Conservation (phyloP, 192 early-diverging fungal genomes). For the Allomyces arbusculus region DNA sequence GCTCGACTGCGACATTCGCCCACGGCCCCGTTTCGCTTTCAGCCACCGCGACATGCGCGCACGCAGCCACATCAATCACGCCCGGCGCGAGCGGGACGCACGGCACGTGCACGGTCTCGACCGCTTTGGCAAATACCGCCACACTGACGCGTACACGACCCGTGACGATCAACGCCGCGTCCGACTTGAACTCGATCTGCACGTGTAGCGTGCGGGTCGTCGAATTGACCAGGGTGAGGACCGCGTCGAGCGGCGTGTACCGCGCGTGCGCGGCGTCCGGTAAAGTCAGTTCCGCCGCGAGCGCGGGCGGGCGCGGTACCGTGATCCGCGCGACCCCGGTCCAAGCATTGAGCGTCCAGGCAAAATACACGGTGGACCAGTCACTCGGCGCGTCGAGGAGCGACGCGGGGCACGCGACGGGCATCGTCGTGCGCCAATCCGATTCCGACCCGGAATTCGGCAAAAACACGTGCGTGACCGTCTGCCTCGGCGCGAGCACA, state of each 20-base stretch:
- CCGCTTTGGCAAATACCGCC: background rate
- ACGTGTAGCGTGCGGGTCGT: background rate
- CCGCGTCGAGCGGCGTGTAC: background rate
- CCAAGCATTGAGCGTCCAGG: background rate
- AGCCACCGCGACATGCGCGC: no score
- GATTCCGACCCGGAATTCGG: background rate
- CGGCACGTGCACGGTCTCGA: background rate
- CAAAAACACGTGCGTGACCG: background rate
- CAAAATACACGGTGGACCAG: background rate
- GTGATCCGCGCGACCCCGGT: background rate
- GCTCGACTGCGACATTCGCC: no score
- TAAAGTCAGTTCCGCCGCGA: background rate
- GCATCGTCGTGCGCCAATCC: background rate
- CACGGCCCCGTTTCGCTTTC: no score
- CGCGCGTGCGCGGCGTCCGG: background rate
- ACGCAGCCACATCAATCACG: background rate
- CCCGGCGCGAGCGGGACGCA: background rate
- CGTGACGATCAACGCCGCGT: background rate
- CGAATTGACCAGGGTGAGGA: background rate
- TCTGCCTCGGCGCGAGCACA: background rate
- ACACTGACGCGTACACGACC: background rate
- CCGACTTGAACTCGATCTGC: background rate
- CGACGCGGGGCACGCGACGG: background rate
- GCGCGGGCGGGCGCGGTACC: background rate
- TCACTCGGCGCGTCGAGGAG: background rate